phyloP scores from a whole-genome alignment of 2,329 filamentous ascomycete genomes.

The Coniella vitis region DNA sequence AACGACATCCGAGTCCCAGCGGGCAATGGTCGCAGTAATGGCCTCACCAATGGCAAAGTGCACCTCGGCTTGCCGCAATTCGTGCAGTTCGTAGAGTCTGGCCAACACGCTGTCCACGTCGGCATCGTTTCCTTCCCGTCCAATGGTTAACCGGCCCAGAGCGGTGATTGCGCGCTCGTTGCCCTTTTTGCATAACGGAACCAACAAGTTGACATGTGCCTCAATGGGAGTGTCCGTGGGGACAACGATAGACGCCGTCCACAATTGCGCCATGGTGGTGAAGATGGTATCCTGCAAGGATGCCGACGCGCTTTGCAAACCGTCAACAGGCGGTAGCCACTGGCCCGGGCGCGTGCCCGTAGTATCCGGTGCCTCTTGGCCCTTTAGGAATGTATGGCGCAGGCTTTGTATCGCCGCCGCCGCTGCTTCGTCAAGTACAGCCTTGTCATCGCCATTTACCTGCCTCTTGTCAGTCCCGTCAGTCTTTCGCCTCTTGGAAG shows the following conservation, averaged over 20 bases:
- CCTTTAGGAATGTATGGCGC: slow-evolving; percentile 1
- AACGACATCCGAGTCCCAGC: slow-evolving; percentile 79
- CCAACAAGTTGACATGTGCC: slow-evolving; percentile 55
- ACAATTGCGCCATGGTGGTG: slow-evolving; percentile 40
- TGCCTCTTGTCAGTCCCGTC: slow-evolving; percentile 8
- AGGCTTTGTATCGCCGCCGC: background rate
- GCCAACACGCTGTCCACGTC: slow-evolving; percentile 49
- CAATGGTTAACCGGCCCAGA: slow-evolving; percentile 68
- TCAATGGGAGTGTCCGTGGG: slow-evolving; percentile 22
- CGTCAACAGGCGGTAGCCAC: slow-evolving; percentile 12
- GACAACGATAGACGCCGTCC: slow-evolving; percentile 36
- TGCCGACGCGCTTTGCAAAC: background rate
- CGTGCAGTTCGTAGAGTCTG: slow-evolving; percentile 69
- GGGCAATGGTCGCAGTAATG: slow-evolving; percentile 66
- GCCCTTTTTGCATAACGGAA: slow-evolving; percentile 66
- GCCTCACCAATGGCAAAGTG: slow-evolving; percentile 91
- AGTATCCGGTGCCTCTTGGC: background rate
- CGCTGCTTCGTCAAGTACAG: background rate
- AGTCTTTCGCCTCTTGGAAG: slow-evolving; percentile 5
- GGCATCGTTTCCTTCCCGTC: slow-evolving; percentile 35
- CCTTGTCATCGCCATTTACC: background rate
- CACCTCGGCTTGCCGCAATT: slow-evolving; percentile 77
- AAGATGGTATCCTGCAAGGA: slow-evolving; percentile 33
- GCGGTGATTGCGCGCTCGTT: slow-evolving; percentile 77
- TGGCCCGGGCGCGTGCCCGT: background rate